Evolutionary conservation across 1,284 basidiomycete genomes (phyloP), one percentile per base, ranked within the genome.

Genomic region (Kalmanozyma brasiliensis): DNA sequence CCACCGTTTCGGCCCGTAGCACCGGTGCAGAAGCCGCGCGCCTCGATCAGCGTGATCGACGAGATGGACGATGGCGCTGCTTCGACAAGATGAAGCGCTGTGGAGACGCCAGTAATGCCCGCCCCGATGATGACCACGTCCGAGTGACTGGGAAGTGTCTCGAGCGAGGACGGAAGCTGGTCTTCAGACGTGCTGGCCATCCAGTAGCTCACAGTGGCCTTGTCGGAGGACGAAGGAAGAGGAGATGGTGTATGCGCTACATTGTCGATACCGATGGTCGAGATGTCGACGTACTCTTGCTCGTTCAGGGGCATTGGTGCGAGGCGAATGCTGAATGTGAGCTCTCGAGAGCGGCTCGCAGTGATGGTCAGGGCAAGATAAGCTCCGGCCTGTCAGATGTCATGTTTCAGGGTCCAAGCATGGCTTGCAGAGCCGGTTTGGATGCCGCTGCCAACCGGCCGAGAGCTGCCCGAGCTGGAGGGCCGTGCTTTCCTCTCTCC

Each of bases 1-100:
- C 75, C 75, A 1, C 75, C 75, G n/a, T 77, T 77, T 2, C 75
- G 48, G 2, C 66, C 75, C 1, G 75, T 77, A 0, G 75, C 73
- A 16, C 75, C 75, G 0, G 69, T 63, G 47, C 71, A 76, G 35
- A 76, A 76, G 11, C 42, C 14, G 3, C 74, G 52, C 4, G 74
- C 74, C 42, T 76, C 74, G 11, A 74, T 5, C 19, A 76, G 44
- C 10, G 51, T 58, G 4, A 76, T 52, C 5, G 49, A 38, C 1
- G 17, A 22, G 17, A 58, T 24, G 0, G 23, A 23, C 4, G 0
- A 4, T 3, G 19, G 19, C 2, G 44, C 19, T 2, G 48, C 14
- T 8, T 53, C 35, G 29, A 59, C 33, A 34, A 75, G 62, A 35
- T 77, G 75, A 16, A 56, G 68, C 5, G 72, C 69, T 16, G 57